A percentile compares a stretch with the other conserved stretches of the same genome.
phyloP scores from a whole-genome alignment of 208 protist genomes.

The Wallacemonas rigidus region DNA sequence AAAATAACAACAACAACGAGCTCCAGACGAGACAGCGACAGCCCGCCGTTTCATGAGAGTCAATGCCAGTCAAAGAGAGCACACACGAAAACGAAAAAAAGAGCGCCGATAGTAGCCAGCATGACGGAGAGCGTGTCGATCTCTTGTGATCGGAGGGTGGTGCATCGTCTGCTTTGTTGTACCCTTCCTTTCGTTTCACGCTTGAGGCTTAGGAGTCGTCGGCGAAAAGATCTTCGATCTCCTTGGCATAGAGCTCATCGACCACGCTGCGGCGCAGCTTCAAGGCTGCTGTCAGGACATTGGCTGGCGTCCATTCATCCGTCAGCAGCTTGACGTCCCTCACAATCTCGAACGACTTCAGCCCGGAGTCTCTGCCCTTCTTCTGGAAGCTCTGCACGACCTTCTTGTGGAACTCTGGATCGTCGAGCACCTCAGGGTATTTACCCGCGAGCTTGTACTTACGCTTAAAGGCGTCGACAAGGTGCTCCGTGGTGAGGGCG shows the following conservation, averaged over 20 bases:
- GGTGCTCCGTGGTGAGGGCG: conserved; percentile 52
- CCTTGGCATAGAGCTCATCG: conserved; percentile 58
- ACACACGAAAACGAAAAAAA: no score
- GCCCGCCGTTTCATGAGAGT: no score
- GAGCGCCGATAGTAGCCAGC: no score
- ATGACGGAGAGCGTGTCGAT: no score
- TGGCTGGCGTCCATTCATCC: conserved; percentile 87
- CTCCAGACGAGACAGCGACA: no score
- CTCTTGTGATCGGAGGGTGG: no score
- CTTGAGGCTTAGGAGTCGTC: conserved; percentile 30
- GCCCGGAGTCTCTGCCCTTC: conserved; percentile 48
- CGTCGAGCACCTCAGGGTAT: conserved; percentile 54
- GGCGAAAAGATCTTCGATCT: conserved; percentile 65
- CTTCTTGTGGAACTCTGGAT: conserved; percentile 46
- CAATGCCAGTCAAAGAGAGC: no score
- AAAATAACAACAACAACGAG: no score
- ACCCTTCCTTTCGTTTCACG: conserved; percentile 4
- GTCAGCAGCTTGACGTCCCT: conserved; percentile 49
- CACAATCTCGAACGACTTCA: conserved; percentile 77
- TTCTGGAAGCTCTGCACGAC: conserved; percentile 48
- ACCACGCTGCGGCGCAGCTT: conserved; percentile 79
- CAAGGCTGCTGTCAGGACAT: conserved; percentile 81
- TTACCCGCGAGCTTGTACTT: conserved; percentile 51
- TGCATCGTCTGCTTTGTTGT: neutral
- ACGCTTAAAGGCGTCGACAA: conserved; percentile 53